These are phyloP conservation scores for Echeveria elegans DNA, from an alignment of 164 flowering plant species.

Conservation along the genomic window DNA sequence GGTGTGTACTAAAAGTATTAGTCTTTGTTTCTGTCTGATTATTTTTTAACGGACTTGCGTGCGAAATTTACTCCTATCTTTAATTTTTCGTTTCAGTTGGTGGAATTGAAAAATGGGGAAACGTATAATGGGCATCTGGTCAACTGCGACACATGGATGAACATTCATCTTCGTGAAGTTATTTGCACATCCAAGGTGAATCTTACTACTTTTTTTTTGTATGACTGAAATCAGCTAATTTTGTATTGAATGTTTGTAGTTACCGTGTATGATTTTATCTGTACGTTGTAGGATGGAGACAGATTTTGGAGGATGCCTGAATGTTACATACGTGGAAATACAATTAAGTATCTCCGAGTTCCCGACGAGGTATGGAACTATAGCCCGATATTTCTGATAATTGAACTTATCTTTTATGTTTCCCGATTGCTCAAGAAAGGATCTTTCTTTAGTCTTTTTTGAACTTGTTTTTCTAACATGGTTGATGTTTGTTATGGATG, in stretches of 20 bases:
- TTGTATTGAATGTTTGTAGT: slow-evolving; percentile 95
- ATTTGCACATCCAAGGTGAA: slow-evolving; percentile 90
- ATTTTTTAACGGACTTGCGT: not conserved
- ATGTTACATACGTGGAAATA: slow-evolving; percentile 93
- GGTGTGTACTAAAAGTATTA: slow-evolving; percentile 25
- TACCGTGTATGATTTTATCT: slow-evolving; percentile 91
- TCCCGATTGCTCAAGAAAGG: not conserved
- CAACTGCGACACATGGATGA: slow-evolving; percentile 99
- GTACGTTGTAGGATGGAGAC: slow-evolving; percentile 93
- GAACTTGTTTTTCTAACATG: no score
- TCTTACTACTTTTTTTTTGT: not conserved
- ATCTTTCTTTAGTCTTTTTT: not conserved
- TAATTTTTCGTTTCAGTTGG: slow-evolving; percentile 19
- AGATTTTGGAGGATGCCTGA: slow-evolving; percentile 99
- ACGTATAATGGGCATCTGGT: slow-evolving; percentile 97
- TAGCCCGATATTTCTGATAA: slow-evolving; percentile 9
- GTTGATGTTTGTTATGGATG: no score
- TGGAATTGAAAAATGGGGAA: slow-evolving; percentile 95
- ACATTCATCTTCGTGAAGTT: slow-evolving; percentile 96
- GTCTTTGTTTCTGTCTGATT: not conserved
- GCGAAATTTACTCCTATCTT: not conserved
- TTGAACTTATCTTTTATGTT: not conserved
- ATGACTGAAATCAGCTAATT: slow-evolving; percentile 46
- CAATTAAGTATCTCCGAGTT: slow-evolving; percentile 95
- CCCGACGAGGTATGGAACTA: slow-evolving; percentile 99